Evolutionary conservation across 2,329 filamentous ascomycete genomes (phyloP), one percentile per base, ranked within the genome.

Genomic region (Aspergillus sp.): DNA sequence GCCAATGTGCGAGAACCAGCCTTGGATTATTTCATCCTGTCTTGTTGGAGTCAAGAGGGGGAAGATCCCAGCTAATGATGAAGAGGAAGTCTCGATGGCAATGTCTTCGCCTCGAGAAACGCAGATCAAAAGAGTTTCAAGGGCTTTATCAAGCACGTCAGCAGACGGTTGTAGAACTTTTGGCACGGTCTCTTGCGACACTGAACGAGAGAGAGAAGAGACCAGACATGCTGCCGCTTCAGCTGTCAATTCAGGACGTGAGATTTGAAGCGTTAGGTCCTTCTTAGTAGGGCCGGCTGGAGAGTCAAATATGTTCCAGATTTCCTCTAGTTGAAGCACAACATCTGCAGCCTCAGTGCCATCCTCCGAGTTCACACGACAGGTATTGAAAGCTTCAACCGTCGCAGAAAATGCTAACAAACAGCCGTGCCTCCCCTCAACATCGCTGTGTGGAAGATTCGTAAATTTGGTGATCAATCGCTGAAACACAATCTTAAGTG

Each of bases 351-450:
- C 70, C 18, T 71, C 68, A n/a, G 64, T 49, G 6, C 54, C 61
- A 10, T 68, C 65, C 9, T 58, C 59, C 1, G 63, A 57, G 16
- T 6, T 55, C 52, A 60, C 57, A 57, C 61, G 63, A 50, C 70
- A 58, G 1, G 26, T 29, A 52, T 69, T 68, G 58, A 71, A 73
- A 16, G 75, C 68, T 59, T 77, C 72, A 14, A 79, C 59, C 2
- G 73, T 73, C 16, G 76, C 68, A 39, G 77, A 69, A 58, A 80
- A 69, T 3, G 76, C 72, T 26, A 81, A 63, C 22, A 81, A 65
- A 63, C 76, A 76, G 6, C 79, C 79, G 62, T 81, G 79, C 47
- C 78, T 72, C n/a, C 71, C 69, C 63, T 79, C 78, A 3, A 76
- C 68, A 56, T 79, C 76, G 52, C 73, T 73, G 20, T 68, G 72